Conservation (phyloP, 2,329 filamentous ascomycete species). For the Ceratocystis huliohia region DNA sequence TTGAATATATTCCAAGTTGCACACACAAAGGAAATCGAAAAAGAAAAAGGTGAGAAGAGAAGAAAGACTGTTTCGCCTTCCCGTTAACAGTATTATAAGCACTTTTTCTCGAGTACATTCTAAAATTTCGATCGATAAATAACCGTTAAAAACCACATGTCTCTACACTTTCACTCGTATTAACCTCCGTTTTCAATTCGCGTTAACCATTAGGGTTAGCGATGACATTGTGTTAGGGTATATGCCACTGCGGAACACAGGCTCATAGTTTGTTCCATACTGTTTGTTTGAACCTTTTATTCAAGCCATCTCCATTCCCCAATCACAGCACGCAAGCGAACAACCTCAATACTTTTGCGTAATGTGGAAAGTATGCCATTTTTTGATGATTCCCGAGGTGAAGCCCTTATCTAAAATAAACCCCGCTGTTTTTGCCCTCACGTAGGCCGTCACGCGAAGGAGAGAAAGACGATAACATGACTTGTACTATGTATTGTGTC, state of each 20-base stretch:
- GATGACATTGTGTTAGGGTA: neutral
- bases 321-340: neutral
- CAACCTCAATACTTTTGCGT: neutral
- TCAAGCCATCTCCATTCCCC: neutral
- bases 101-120: too few relatives aligned
- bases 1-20: neutral
- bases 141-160: neutral
- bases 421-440: slow-evolving; percentile 33
- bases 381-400: slow-evolving; percentile 39
- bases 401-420: slow-evolving; percentile 31
- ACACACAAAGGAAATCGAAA: too few relatives aligned
- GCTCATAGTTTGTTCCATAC: too few relatives aligned
- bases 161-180: too few relatives aligned
- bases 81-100: too few relatives aligned
- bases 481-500: slow-evolving; percentile 27
- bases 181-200: neutral
- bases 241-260: neutral
- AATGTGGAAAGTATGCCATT: slow-evolving; percentile 22
- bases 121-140: too few relatives aligned
- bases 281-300: neutral
- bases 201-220: neutral
- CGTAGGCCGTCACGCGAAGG: slow-evolving; percentile 32
- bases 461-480: slow-evolving; percentile 27
- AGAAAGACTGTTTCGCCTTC: too few relatives aligned
- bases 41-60: too few relatives aligned